Percentiles rank a stretch among this genome's conserved stretches.
Evolutionary conservation across 176 grass and related monocot species (phyloP).

Genomic region (Saccharum spontaneum): DNA sequence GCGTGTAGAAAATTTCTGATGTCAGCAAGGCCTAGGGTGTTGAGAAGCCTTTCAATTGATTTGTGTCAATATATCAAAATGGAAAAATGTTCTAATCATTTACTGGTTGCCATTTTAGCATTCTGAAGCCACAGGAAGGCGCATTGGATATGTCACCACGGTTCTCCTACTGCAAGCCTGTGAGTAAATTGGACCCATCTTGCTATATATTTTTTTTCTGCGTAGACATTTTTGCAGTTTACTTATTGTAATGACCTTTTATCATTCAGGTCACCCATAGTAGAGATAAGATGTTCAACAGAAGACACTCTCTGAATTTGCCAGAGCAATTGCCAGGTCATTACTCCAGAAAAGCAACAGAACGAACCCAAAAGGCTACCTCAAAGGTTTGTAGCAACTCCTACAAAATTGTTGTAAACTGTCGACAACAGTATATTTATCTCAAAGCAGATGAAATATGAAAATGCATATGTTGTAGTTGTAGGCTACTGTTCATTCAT

Average conservation of each 20-base stretch:
- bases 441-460: background rate
- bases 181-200: slow-evolving; percentile 40
- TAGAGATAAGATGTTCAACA: slow-evolving; percentile 49
- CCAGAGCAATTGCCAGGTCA: slow-evolving; percentile 25
- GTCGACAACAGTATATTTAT: background rate
- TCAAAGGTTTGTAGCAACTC: slow-evolving; percentile 45
- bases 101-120: slow-evolving; percentile 35
- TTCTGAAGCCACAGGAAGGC: slow-evolving; percentile 40
- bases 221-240: background rate
- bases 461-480: too few relatives aligned
- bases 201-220: background rate
- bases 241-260: background rate
- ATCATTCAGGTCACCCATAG: slow-evolving; percentile 34
- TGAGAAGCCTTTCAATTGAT: background rate
- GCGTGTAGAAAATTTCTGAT: background rate
- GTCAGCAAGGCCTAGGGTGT: background rate
- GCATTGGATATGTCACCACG: slow-evolving; percentile 57
- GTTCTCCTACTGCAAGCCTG: slow-evolving; percentile 69
- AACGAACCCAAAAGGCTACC: slow-evolving; percentile 30
- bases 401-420: background rate
- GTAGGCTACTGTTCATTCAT: background rate
- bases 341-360: slow-evolving; percentile 31
- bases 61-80: background rate
- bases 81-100: background rate
- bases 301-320: slow-evolving; percentile 55